phyloP scores from a whole-genome alignment of 2,329 filamentous ascomycete species.

The Cercospora beticola region DNA sequence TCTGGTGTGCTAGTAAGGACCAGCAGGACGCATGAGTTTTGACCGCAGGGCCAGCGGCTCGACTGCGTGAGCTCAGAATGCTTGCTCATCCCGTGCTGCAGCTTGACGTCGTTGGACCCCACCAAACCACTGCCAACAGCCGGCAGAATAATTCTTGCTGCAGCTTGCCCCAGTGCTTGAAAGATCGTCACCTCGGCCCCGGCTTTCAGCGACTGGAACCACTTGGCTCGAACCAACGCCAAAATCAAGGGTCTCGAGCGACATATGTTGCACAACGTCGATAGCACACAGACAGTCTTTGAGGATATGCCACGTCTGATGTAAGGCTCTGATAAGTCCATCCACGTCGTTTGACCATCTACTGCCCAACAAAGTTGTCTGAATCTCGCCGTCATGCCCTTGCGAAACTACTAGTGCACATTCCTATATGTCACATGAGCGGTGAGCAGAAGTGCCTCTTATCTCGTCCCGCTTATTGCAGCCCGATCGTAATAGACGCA shows the following conservation, averaged over 20 bases:
- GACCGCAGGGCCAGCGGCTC: background rate
- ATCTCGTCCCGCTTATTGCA: background rate
- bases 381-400: background rate
- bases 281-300: background rate
- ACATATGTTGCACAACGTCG: background rate
- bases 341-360: background rate
- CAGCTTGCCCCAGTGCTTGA: background rate
- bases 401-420: background rate
- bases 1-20: constrained; percentile 11
- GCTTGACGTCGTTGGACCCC: constrained; percentile 16
- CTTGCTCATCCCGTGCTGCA: constrained; percentile 10
- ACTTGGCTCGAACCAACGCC: constrained; percentile 8
- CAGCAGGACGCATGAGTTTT: constrained; percentile 13
- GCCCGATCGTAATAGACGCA: background rate
- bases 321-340: background rate
- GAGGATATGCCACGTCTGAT: background rate
- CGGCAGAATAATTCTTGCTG: background rate
- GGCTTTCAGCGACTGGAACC: constrained; percentile 6
- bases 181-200: constrained; percentile 4
- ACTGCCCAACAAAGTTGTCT: background rate
- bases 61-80: constrained; percentile 7
- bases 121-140: constrained; percentile 2
- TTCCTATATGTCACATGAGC: constrained; percentile 7
- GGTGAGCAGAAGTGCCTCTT: constrained; percentile 7
- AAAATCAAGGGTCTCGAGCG: background rate